These are phyloP conservation scores for Collybiopsis confluens DNA, from an alignment of 768 basidiomycete species.

Conservation along the genomic window DNA sequence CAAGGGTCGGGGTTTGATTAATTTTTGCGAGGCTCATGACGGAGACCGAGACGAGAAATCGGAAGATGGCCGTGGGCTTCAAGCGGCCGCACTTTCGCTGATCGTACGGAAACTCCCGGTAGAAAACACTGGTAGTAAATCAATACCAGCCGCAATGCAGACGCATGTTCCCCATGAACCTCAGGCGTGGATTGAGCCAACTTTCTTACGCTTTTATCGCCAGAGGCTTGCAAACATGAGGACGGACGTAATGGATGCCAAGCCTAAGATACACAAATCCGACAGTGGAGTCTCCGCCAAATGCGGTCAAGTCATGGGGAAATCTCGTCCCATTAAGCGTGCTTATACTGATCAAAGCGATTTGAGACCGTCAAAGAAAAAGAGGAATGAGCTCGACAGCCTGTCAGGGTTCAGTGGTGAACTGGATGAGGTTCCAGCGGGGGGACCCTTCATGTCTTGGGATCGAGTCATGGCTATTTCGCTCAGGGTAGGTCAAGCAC, in stretches of 20 bases:
- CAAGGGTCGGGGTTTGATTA: not conserved
- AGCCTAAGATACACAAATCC: too few species aligned
- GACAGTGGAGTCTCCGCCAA: not conserved
- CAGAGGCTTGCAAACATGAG: not conserved
- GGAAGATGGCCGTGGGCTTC: not conserved
- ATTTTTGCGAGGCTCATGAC: not conserved
- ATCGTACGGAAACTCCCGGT: too few species aligned
- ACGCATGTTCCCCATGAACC: not conserved
- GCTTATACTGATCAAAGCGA: not conserved
- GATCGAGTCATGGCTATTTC: not conserved
- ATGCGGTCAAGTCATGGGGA: not conserved
- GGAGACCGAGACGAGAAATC: not conserved
- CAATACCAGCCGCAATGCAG: too few species aligned
- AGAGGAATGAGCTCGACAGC: not conserved
- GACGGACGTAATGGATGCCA: too few species aligned
- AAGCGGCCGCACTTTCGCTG: not conserved
- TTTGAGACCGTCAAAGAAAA: not conserved
- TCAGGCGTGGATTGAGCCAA: constrained; percentile 2
- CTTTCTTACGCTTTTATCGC: constrained; percentile 4
- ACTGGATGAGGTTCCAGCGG: not conserved
- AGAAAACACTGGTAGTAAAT: too few species aligned
- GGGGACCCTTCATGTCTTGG: constrained; percentile 3
- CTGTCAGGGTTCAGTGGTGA: not conserved
- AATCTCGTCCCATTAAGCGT: not conserved
- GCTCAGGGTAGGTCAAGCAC: not conserved